These are phyloP conservation scores for Gastrolobium villosum DNA, from an alignment of 306 rosid species.

Conservation along the genomic window DNA sequence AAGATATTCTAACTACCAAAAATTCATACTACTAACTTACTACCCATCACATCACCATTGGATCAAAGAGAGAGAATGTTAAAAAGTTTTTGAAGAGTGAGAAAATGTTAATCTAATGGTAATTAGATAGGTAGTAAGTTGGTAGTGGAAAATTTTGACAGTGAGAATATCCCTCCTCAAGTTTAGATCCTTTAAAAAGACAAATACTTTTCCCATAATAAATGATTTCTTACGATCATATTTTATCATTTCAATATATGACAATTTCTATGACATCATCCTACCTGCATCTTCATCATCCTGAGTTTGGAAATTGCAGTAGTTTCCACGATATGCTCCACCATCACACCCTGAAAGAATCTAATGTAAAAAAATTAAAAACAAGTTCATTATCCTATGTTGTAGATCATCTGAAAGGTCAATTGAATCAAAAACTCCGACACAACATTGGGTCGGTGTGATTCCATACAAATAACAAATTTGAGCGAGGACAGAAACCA, in stretches of 20 bases:
- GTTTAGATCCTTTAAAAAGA: too few relatives aligned
- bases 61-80: too few relatives aligned
- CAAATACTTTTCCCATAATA: too few relatives aligned
- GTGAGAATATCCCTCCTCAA: too few relatives aligned
- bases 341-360: conserved; percentile 19
- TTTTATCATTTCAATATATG: not conserved
- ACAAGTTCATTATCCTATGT: conserved; percentile 20
- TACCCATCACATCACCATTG: too few relatives aligned
- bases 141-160: too few relatives aligned
- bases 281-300: not conserved
- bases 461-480: conserved; percentile 18
- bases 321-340: not conserved
- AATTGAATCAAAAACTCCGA: conserved; percentile 22
- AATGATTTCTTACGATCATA: conserved; percentile 6
- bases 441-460: not conserved
- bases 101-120: too few relatives aligned
- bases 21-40: too few relatives aligned
- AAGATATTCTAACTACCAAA: too few relatives aligned
- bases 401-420: not conserved
- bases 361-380: not conserved
- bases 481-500: conserved; percentile 43
- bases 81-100: too few relatives aligned
- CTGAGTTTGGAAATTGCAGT: not conserved
- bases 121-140: too few relatives aligned
- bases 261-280: not conserved